phyloP scores from a whole-genome alignment of 257 asterid genomes.

The Nyctanthes arbortristis region DNA sequence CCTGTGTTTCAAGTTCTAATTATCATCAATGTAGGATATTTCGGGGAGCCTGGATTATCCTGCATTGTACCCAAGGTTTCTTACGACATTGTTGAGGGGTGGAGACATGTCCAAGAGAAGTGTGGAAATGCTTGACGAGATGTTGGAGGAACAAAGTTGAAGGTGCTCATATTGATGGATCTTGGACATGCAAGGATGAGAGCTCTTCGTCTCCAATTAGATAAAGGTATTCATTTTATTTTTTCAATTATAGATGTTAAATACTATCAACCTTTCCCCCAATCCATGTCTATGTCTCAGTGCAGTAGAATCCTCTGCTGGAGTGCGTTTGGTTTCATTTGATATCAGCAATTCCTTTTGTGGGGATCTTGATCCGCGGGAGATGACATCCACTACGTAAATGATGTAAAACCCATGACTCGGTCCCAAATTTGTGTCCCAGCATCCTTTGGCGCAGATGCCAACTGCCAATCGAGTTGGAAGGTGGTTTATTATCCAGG shows the following conservation, averaged over 20 bases:
- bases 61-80: slow-evolving; percentile 70
- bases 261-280: background rate
- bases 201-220: slow-evolving; percentile 5
- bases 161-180: slow-evolving; percentile 23
- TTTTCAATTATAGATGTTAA: background rate
- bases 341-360: background rate
- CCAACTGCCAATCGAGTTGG: background rate
- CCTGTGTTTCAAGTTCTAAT: slow-evolving; percentile 1
- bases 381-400: background rate
- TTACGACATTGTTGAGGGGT: slow-evolving; percentile 74
- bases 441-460: no score
- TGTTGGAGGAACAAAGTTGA: slow-evolving; percentile 88
- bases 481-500: background rate
- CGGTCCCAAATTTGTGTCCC: no score
- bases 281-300: background rate
- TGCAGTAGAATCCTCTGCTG: no score
- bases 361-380: background rate
- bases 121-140: slow-evolving; percentile 85
- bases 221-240: slow-evolving; percentile 28
- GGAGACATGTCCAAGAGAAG: slow-evolving; percentile 81
- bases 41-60: slow-evolving; percentile 57
- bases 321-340: no score
- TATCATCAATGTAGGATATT: slow-evolving; percentile 55
- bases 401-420: background rate
- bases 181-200: slow-evolving; percentile 6